These are phyloP conservation scores for Nakazawaea anatomiae DNA, from an alignment of 805 yeast species.

Conservation along the genomic window DNA sequence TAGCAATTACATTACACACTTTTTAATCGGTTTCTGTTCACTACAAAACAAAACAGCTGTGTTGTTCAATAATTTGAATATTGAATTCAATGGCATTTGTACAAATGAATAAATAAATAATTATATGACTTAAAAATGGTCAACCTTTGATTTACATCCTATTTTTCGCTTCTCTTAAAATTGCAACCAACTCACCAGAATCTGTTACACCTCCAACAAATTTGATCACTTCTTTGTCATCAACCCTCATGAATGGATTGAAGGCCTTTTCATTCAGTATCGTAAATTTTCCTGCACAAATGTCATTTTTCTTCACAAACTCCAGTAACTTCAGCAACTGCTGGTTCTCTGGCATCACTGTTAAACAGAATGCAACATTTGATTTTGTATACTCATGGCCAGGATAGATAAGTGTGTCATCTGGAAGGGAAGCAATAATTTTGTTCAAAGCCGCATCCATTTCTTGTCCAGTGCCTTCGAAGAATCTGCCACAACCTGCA, in stretches of 20 bases:
- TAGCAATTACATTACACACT: no score
- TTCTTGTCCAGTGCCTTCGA: conserved; percentile 81
- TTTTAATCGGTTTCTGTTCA: no score
- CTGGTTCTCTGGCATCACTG: conserved; percentile 43
- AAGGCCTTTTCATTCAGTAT: conserved; percentile 72
- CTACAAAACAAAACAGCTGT: no score
- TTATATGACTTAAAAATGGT: not conserved
- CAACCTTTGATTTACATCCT: conserved; percentile 25
- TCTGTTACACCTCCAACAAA: conserved; percentile 46
- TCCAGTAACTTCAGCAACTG: conserved; percentile 51
- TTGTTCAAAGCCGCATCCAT: conserved; percentile 69
- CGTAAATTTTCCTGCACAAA: conserved; percentile 80
- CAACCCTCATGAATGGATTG: conserved; percentile 86
- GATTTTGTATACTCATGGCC: conserved; percentile 95
- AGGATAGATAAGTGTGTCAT: conserved; percentile 72
- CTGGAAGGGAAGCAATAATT: conserved; percentile 55
- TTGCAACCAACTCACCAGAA: conserved; percentile 57
- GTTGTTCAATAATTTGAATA: no score
- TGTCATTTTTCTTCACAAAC: conserved; percentile 50
- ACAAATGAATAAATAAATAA: not conserved
- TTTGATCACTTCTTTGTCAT: conserved; percentile 54
- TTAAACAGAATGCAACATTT: conserved; percentile 72
- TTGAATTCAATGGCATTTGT: no score
- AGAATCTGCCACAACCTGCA: conserved; percentile 95
- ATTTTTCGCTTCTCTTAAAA: conserved; percentile 74